phyloP scores from a whole-genome alignment of 495 filamentous ascomycete species.

The Penicillium dipodomyicola region DNA sequence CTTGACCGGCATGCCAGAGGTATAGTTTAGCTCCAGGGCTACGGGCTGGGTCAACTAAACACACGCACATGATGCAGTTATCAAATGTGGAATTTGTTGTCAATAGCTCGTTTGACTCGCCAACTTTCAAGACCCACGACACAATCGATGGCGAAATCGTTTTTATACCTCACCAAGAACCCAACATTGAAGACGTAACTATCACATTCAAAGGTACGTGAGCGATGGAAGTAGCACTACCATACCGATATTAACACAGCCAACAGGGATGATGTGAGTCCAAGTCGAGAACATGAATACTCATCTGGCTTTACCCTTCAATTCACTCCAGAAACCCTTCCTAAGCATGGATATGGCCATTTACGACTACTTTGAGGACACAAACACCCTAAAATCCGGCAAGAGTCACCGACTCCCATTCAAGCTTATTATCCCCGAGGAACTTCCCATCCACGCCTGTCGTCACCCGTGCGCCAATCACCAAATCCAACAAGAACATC shows the following conservation, averaged over 20 bases:
- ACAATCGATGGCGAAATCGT: constrained; percentile 3
- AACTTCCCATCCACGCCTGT: constrained; percentile 10
- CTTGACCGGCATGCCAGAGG: background rate
- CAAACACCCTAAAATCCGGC: background rate
- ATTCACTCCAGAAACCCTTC: background rate
- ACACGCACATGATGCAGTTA: background rate
- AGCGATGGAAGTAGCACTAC: background rate
- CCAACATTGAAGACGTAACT: background rate
- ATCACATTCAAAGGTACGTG: constrained; percentile 7
- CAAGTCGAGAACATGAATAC: constrained; percentile 12
- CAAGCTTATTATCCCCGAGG: constrained; percentile 5
- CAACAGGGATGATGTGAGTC: background rate
- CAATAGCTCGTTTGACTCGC: background rate
- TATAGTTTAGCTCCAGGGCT: no score
- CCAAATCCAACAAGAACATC: constrained; percentile 12
- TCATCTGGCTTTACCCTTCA: constrained; percentile 2
- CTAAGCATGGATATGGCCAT: constrained; percentile 5
- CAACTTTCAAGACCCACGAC: constrained; percentile 9
- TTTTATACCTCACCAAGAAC: constrained; percentile 7
- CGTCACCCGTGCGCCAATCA: constrained; percentile 7
- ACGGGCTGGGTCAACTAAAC: background rate
- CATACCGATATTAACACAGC: background rate
- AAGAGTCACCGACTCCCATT: constrained; percentile 5
- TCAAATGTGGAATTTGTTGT: background rate
- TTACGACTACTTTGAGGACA: background rate